Conservation (phyloP, 208 protist genomes). For the Leishmania tropica region DNA sequence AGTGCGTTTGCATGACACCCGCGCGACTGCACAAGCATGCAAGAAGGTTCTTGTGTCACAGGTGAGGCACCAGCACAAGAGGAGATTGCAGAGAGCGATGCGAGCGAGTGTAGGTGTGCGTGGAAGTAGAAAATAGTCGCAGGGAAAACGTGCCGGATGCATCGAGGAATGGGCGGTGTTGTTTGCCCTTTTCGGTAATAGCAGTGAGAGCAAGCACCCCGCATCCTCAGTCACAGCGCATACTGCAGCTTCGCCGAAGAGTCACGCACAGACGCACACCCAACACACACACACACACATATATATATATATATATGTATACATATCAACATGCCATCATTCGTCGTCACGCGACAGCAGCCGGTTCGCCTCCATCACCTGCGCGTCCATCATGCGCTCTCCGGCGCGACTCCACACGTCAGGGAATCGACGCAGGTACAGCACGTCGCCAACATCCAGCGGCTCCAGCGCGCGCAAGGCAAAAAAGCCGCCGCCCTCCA, state of each 20-base stretch:
- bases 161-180: background rate
- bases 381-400: constrained; percentile 54
- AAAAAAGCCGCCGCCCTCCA: constrained; percentile 68
- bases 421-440: constrained; percentile 76
- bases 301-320: background rate
- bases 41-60: background rate
- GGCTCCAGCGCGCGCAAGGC: constrained; percentile 71
- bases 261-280: background rate
- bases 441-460: constrained; percentile 69
- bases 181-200: background rate
- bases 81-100: background rate
- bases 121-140: no score
- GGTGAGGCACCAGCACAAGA: background rate
- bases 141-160: background rate
- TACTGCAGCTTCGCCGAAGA: background rate
- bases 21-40: background rate
- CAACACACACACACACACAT: background rate
- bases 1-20: background rate
- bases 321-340: background rate
- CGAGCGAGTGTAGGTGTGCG: no score
- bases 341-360: constrained; percentile 42
- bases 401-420: constrained; percentile 34
- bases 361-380: constrained; percentile 75
- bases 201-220: background rate
- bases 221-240: background rate